phyloP scores from a whole-genome alignment of 163 green algal species.

The Trebouxia gelatinosa region DNA sequence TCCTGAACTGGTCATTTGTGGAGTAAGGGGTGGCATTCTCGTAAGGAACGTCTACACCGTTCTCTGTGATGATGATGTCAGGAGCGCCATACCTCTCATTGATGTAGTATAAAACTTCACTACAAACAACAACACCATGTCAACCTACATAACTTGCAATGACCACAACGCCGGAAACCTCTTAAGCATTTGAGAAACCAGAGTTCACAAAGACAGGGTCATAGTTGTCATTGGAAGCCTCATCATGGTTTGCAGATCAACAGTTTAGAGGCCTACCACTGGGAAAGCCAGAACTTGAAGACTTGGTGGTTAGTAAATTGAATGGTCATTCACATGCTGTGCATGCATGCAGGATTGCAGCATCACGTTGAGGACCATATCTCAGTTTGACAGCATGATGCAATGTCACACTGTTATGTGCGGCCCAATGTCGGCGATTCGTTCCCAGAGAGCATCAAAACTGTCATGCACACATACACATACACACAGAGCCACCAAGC shows the following conservation, averaged over 20 bases:
- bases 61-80: constrained; percentile 61
- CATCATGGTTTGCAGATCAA: background rate
- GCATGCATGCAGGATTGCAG: too few relatives aligned
- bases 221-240: background rate
- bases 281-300: background rate
- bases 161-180: too few relatives aligned
- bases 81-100: constrained; percentile 45
- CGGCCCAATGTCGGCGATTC: background rate
- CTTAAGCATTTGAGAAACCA: background rate
- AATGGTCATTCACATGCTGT: too few relatives aligned
- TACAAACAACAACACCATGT: background rate
- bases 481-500: background rate
- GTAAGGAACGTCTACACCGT: constrained; percentile 47
- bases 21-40: constrained; percentile 1
- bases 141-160: too few relatives aligned
- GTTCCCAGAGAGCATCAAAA: background rate
- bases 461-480: background rate
- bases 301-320: too few relatives aligned
- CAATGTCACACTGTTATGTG: background rate
- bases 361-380: too few relatives aligned
- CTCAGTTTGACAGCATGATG: too few relatives aligned
- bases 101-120: constrained; percentile 3
- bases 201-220: background rate
- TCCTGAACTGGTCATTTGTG: constrained; percentile 39
- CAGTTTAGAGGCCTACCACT: background rate